Conservation (phyloP, 768 basidiomycete species). For the Suillus subalutaceus region DNA sequence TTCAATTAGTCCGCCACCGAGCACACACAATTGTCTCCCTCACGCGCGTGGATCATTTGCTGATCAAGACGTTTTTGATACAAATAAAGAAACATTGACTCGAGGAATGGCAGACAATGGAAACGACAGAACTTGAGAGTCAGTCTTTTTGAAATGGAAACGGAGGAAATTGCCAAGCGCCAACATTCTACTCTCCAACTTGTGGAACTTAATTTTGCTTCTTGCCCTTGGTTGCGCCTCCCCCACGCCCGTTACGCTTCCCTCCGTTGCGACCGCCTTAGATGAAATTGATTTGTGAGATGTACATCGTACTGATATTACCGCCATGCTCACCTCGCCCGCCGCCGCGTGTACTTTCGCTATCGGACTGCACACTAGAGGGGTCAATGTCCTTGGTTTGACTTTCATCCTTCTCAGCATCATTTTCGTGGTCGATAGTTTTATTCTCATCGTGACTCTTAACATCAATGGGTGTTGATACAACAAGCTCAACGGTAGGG, state of each 20-base stretch:
- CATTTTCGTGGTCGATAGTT: slow-evolving; percentile 24
- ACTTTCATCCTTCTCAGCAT: slow-evolving; percentile 29
- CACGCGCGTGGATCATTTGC: not conserved
- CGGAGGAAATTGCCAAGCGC: slow-evolving; percentile 1
- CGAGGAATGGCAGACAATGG: not conserved
- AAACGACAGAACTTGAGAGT: not conserved
- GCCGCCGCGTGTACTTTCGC: slow-evolving; percentile 13
- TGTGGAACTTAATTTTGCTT: not conserved
- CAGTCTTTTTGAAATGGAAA: not conserved
- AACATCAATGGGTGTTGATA: slow-evolving; percentile 24
- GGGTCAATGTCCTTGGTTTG: slow-evolving; percentile 12
- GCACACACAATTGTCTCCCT: not conserved
- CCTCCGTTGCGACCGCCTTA: not conserved
- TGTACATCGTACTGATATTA: not conserved
- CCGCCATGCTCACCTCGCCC: slow-evolving; percentile 20
- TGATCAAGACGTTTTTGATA: not conserved
- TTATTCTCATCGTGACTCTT: slow-evolving; percentile 28
- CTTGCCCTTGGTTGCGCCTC: not conserved
- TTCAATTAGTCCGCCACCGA: not conserved
- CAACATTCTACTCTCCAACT: slow-evolving; percentile 1
- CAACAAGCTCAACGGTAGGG: slow-evolving; percentile 26
- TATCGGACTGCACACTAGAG: slow-evolving; percentile 21
- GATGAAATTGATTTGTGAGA: slow-evolving; percentile 1
- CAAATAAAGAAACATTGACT: not conserved
- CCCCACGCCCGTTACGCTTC: not conserved